Evolutionary conservation across 345 rosid species (phyloP), one percentile per base, ranked within the genome.

Genomic region (Anacardium occidentale): DNA sequence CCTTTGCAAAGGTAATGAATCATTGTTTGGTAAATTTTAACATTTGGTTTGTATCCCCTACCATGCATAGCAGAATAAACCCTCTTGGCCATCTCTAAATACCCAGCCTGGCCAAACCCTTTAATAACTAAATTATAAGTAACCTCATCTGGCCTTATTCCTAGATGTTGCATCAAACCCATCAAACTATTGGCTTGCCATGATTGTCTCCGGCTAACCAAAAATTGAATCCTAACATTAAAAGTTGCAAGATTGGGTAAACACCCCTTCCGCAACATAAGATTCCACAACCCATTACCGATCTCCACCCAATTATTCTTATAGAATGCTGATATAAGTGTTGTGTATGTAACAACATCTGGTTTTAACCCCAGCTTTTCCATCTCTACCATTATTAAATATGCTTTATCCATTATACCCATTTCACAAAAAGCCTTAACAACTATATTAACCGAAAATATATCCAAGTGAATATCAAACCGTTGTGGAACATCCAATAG

Each of bases 231-330:
- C 83, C 93, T 87, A 68, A 80, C 90, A 69, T 90, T 92, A 78
- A 87, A 92, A 42, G 92, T 88, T 26, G 93, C 80, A 70, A 88
- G 83, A 83, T 87, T 88, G 44, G 97, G 97, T 55, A 52, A 82
- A 66, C 96, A 88, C 2, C 97, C 88, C 79, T 83, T 90, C 65
- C 73, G 88, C 68, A 90, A 82, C 96, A 90, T 90, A 73, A 80
- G 87, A 74, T 90, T 92, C 97, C 97, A 92, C 74, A 90, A 63
- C 17, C 97, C 96, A 56, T 90, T 88, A 55, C 90, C 89, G 74
- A 90, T 75, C 79, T 84, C 80, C 26, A 72, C 75, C 45, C 78
- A 72, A 18, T 85, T 80, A 1, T 70, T 75, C 81, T 81, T 85
- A 83, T 90, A 92, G 65, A 77, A 87, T 25, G 96, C 88, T 0